Conservation (phyloP, 345 rosid species). For the Syzygium aqueum region DNA sequence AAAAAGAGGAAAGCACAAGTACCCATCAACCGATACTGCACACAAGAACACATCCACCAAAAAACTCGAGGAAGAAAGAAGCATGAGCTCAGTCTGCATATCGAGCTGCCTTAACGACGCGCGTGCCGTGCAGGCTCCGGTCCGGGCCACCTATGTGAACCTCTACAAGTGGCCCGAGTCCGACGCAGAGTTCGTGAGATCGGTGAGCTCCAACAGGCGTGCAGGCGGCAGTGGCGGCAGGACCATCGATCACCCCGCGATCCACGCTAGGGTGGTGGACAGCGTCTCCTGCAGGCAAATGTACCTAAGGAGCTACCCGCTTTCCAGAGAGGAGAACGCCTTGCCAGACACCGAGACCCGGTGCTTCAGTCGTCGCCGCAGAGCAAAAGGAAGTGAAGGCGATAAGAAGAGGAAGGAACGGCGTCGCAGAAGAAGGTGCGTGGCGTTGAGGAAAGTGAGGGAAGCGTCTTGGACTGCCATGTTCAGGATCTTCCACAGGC, state of each 20-base stretch:
- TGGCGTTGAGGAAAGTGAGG: constrained; percentile 37
- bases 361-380: constrained; percentile 31
- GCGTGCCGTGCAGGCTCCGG: constrained; percentile 47
- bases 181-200: constrained; percentile 55
- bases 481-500: constrained; percentile 34
- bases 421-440: constrained; percentile 22
- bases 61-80: neutral
- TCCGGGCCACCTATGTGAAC: constrained; percentile 60
- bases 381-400: neutral
- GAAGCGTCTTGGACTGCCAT: constrained; percentile 41
- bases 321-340: constrained; percentile 45
- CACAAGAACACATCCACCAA: neutral
- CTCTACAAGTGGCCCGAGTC: constrained; percentile 84
- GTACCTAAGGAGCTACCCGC: constrained; percentile 81
- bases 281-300: constrained; percentile 80
- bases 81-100: constrained; percentile 70
- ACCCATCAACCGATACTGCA: neutral
- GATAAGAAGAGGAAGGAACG: constrained; percentile 1
- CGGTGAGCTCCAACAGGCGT: constrained; percentile 18
- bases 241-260: neutral
- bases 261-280: constrained; percentile 54
- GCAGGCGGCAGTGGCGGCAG: neutral
- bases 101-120: constrained; percentile 63
- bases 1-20: neutral
- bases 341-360: constrained; percentile 12